Percentiles rank a stretch among this genome's conserved stretches.
These are phyloP conservation scores for Xylaria sp. DNA, from an alignment of 2,329 filamentous ascomycete genomes.

Conservation along the genomic window DNA sequence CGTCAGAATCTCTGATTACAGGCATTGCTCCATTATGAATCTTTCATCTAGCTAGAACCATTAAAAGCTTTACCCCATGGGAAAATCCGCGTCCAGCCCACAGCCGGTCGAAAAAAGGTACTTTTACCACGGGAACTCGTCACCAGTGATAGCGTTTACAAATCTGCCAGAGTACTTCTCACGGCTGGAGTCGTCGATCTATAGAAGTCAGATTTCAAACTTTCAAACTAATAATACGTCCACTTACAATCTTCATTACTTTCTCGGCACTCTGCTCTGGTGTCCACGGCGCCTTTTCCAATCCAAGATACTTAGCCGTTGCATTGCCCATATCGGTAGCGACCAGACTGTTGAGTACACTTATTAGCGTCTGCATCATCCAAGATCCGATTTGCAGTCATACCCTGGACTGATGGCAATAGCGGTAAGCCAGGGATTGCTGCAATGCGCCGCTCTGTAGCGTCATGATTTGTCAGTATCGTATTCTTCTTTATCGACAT, in stretches of 20 bases:
- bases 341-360: conserved; percentile 13
- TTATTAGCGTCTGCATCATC: neutral
- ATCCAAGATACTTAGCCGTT: conserved; percentile 22
- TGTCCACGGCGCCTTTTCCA: conserved; percentile 27
- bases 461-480: neutral
- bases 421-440: conserved; percentile 27
- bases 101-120: neutral
- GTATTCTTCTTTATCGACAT: neutral
- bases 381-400: neutral
- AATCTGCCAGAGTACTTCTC: conserved; percentile 26
- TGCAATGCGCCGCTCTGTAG: conserved; percentile 28
- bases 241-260: conserved; percentile 23
- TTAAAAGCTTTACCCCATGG: neutral
- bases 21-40: neutral
- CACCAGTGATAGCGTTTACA: conserved; percentile 11
- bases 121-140: conserved; percentile 20
- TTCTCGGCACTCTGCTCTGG: conserved; percentile 27
- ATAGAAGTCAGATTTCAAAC: neutral
- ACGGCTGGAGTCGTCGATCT: conserved; percentile 23
- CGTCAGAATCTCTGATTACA: neutral
- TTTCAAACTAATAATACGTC: neutral
- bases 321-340: conserved; percentile 29
- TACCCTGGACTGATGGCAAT: conserved; percentile 31
- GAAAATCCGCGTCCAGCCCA: neutral
- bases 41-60: neutral